Evolutionary conservation across 1,284 basidiomycete genomes (phyloP).

Genomic region (Xerocomus amazonicus): DNA sequence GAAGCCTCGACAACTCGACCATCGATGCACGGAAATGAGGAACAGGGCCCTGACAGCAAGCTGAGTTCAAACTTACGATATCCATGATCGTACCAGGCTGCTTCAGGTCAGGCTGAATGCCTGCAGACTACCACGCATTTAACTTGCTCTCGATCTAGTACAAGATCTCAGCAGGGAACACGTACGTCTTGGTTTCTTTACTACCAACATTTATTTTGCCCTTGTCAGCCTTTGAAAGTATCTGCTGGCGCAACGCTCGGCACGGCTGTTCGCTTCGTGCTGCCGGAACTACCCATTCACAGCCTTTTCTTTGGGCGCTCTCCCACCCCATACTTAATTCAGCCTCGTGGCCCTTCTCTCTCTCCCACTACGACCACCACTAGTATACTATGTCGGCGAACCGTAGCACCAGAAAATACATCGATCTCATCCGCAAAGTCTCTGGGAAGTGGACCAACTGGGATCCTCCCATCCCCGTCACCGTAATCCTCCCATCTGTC

Average conservation of each 20-base stretch:
- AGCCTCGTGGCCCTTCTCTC: not conserved
- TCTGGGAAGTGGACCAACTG: conserved; percentile 18
- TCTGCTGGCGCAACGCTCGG: not conserved
- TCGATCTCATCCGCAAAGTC: conserved; percentile 13
- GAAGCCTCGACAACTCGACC: not conserved
- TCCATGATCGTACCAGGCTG: not conserved
- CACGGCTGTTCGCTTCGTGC: not conserved
- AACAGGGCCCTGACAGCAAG: not conserved
- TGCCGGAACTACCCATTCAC: conserved; percentile 1
- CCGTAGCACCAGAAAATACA: conserved; percentile 5
- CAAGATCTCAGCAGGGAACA: not conserved
- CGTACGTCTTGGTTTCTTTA: not conserved
- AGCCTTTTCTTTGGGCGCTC: conserved; percentile 3
- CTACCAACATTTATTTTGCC: not conserved
- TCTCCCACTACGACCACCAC: not conserved
- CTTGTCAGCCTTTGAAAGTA: not conserved
- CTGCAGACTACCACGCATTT: not conserved
- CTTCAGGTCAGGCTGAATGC: not conserved
- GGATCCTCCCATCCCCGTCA: conserved; percentile 12
- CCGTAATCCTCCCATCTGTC: not conserved
- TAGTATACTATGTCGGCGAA: not conserved
- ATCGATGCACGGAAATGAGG: not conserved
- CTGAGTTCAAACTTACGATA: not conserved
- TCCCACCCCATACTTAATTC: not conserved
- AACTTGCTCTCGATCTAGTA: not conserved